Conservation (phyloP, 164 flowering plant genomes). For the Tetracentron sinense region DNA sequence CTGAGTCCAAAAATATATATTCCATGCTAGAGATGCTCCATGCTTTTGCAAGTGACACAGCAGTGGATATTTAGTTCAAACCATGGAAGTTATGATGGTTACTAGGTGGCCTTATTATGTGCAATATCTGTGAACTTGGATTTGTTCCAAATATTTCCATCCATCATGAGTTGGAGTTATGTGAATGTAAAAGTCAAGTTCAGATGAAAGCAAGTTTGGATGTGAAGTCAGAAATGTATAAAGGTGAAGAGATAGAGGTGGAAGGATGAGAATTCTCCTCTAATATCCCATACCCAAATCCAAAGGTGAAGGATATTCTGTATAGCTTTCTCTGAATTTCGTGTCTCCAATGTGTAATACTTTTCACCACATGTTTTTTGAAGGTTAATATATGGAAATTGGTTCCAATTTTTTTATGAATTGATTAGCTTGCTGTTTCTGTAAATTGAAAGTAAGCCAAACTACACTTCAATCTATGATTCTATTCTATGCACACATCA, state of each 20-base stretch:
- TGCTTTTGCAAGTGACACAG: slow-evolving; percentile 8
- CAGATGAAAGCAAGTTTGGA: too few species aligned
- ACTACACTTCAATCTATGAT: too few species aligned
- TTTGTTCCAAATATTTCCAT: too few species aligned
- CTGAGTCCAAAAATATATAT: slow-evolving; percentile 11
- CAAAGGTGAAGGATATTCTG: background rate
- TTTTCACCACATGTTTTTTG: too few species aligned
- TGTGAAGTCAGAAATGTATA: too few species aligned
- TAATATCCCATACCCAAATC: too few species aligned
- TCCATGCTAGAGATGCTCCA: slow-evolving; percentile 12
- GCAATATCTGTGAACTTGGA: too few species aligned
- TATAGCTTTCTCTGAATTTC: background rate
- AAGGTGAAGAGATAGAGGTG: background rate
- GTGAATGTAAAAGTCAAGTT: too few species aligned
- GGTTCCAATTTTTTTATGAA: background rate
- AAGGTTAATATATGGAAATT: background rate
- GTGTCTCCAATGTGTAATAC: background rate
- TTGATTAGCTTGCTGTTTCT: background rate
- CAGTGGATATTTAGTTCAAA: background rate
- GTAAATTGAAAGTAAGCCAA: too few species aligned
- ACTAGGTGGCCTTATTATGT: too few species aligned
- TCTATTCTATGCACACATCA: background rate
- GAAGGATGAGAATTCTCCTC: background rate
- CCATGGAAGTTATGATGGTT: too few species aligned
- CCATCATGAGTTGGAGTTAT: too few species aligned